Conservation (phyloP, 495 filamentous ascomycete species). For the Tuber brumale region DNA sequence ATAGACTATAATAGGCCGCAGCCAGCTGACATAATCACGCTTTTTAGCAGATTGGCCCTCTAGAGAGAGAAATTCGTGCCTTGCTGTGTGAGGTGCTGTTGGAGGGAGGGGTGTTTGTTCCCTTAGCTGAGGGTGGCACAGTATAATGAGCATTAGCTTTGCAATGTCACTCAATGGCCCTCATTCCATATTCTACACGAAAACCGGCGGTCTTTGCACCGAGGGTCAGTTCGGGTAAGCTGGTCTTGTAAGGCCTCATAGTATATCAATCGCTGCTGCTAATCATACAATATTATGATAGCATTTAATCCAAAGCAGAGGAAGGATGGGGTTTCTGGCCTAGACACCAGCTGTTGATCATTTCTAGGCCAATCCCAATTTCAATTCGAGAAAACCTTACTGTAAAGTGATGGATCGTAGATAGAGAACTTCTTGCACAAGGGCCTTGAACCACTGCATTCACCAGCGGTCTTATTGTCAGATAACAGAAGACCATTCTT, state of each 20-base stretch:
- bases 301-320: neutral
- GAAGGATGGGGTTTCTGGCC: neutral
- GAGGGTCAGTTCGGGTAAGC: neutral
- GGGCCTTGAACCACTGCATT: neutral
- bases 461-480: neutral
- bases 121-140: neutral
- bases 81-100: neutral
- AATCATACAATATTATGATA: neutral
- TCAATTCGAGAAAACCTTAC: neutral
- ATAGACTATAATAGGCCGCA: neutral
- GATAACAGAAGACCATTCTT: neutral
- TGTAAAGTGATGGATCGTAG: neutral
- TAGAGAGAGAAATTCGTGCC: neutral
- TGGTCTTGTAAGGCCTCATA: neutral
- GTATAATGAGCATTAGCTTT: neutral
- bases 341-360: neutral
- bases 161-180: neutral
- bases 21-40: neutral
- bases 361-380: neutral
- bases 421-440: neutral
- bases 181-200: neutral
- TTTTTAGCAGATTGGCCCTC: neutral
- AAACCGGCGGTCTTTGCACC: neutral
- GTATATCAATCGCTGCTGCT: neutral
- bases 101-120: neutral